A percentile compares a stretch with the other conserved stretches of the same genome.
phyloP scores from a whole-genome alignment of 1,139 yeast species.

The Geotrichum fermentans region DNA sequence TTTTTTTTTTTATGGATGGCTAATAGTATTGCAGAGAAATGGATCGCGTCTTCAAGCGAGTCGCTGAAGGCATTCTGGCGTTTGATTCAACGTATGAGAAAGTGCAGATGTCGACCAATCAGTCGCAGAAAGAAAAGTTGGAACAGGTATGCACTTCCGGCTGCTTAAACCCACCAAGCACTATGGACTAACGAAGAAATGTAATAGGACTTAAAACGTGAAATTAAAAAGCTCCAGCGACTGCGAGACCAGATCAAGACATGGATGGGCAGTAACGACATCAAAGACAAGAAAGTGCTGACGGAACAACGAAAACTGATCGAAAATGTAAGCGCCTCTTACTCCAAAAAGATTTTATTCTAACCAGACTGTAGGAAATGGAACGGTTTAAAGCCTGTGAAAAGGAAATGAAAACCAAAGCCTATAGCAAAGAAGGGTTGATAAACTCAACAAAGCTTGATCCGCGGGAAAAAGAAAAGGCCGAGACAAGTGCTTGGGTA shows the following conservation, averaged over 20 bases:
- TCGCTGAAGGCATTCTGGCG: conserved; percentile 82
- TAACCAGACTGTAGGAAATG: conserved; percentile 54
- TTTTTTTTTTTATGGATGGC: no score
- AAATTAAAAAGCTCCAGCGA: conserved; percentile 89
- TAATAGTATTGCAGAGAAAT: conserved; percentile 53
- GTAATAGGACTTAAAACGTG: conserved; percentile 74
- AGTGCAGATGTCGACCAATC: conserved; percentile 73
- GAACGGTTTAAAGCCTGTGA: conserved; percentile 94
- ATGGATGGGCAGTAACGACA: conserved; percentile 90
- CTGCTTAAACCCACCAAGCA: not conserved
- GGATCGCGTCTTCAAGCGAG: conserved; percentile 92
- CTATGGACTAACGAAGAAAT: not conserved
- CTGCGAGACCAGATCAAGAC: conserved; percentile 92
- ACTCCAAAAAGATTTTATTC: not conserved
- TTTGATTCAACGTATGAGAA: conserved; percentile 88
- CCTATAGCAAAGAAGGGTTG: conserved; percentile 90
- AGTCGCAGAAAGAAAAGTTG: conserved; percentile 87
- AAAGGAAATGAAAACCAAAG: conserved; percentile 89
- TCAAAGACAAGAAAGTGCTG: conserved; percentile 77
- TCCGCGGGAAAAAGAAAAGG: conserved; percentile 75
- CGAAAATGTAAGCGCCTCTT: conserved; percentile 40
- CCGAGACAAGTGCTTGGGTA: conserved; percentile 68
- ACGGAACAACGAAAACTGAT: conserved; percentile 78
- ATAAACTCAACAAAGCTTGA: conserved; percentile 64
- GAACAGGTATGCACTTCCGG: conserved; percentile 46